Percentiles rank a stretch among this genome's conserved stretches.
phyloP scores from a whole-genome alignment of 2,329 filamentous ascomycete species.

The Calonectria fujianensis region DNA sequence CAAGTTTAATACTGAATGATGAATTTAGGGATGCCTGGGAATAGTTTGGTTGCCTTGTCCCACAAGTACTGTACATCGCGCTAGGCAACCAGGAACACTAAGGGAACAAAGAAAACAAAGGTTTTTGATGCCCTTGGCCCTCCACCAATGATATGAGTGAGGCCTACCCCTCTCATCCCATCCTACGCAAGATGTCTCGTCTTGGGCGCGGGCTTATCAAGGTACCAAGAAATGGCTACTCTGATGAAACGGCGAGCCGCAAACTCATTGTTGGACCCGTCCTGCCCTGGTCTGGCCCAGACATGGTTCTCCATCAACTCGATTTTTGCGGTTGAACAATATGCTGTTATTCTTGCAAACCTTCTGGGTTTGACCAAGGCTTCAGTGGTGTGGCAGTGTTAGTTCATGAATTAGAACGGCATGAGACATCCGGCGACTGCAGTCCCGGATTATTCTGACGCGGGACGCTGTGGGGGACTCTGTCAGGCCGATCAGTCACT shows the following conservation, averaged over 20 bases:
- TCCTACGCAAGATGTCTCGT: background rate
- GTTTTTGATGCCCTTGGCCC: background rate
- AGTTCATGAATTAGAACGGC: background rate
- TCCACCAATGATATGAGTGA: background rate
- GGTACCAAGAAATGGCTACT: background rate
- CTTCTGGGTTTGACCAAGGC: background rate
- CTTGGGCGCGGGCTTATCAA: background rate
- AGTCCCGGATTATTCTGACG: background rate
- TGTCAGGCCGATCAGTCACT: conserved; percentile 14
- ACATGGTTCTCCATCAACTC: background rate
- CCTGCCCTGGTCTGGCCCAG: background rate
- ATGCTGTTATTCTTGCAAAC: no score
- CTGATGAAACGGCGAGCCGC: background rate
- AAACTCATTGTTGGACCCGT: background rate
- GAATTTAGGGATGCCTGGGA: background rate
- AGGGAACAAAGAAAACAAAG: conserved; percentile 4
- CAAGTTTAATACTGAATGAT: background rate
- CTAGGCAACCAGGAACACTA: background rate
- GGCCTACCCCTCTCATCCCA: background rate
- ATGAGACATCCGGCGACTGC: conserved; percentile 4
- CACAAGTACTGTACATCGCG: background rate
- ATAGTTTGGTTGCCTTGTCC: conserved; percentile 8
- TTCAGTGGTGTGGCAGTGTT: conserved; percentile 14
- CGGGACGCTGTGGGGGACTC: background rate
- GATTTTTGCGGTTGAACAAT: background rate